Base-by-base conservation (phyloP, 1,139 yeast species). In the Spathaspora jeffriesii region DNA sequence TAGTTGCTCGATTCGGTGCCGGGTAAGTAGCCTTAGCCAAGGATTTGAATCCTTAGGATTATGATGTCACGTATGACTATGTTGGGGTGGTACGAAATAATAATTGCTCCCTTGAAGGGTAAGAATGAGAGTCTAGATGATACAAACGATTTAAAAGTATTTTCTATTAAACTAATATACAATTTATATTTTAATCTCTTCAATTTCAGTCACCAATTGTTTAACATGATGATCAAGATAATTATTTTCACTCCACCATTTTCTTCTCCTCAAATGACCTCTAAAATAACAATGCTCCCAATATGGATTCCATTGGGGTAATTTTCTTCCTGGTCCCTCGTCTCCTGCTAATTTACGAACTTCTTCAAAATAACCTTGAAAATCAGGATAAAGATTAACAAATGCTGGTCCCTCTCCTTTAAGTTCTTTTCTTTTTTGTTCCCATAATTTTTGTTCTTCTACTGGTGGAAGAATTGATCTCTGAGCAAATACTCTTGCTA, bases 401-500 rank as follows among this genome's bases (percentile, higher is more conserved):
- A 50, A 61, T 17, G 51, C 50, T 22, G 50, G 53, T 18, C 49
- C 73, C 31, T 70, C 67, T 1, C 71, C 71, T 46, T 59, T 62
- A n/a, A 43, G 49, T 27, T 54, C 51, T 36, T 59, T 55, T 50
- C 76, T 56, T 17, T 58, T 50, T 6, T 50, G 43, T 11, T 59
- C 58, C 78, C 78, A 73, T 32, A 55, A 44, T 7, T 55, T 46
- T 48, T 71, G 78, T 11, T 61, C 67, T 6, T 51, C 44, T 9
- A 52, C 39, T 5, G 65, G 40, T 4, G 79, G 79, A 44, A 70
- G 48, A n/a, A 53, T 47, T 4, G 67, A 54, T 39, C 61, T 58
- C 1, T 71, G 73, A 0, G 72, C 59, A 39, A 70, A 57, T 43
- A 60, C 70, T 25, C 72, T 52, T 45, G 76, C 56, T 0, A 71